Conservation (phyloP, 345 rosid genomes). For the Eucalyptus decipiens region DNA sequence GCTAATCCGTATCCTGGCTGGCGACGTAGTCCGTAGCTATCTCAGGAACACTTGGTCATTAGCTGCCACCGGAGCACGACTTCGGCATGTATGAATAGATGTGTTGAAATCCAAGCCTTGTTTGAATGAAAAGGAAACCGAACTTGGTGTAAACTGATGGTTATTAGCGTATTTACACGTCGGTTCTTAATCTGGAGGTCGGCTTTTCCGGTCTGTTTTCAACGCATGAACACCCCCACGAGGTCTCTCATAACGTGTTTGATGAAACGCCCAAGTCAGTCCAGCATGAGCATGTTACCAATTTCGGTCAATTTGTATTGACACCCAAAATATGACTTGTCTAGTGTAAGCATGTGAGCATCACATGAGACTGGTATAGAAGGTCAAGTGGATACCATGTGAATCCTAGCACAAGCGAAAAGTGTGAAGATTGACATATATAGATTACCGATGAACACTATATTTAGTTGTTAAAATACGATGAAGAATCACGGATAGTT, state of each 20-base stretch:
- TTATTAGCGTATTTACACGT: background rate
- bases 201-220: background rate
- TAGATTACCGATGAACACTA: too few species aligned
- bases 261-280: background rate
- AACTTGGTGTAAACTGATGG: background rate
- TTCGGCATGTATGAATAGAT: background rate
- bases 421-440: too few species aligned
- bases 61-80: background rate
- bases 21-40: background rate
- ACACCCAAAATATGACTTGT: too few species aligned
- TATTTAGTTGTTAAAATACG: too few species aligned
- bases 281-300: background rate
- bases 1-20: background rate
- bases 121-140: background rate
- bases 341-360: too few species aligned
- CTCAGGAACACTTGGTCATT: background rate
- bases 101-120: background rate
- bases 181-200: background rate
- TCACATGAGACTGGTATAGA: too few species aligned
- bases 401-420: too few species aligned
- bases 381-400: too few species aligned
- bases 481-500: too few species aligned
- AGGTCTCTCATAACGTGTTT: background rate
- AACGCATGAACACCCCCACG: background rate
- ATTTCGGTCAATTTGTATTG: background rate